phyloP scores from a whole-genome alignment of 2,329 filamentous ascomycete genomes.

The Calonectria crousiana region DNA sequence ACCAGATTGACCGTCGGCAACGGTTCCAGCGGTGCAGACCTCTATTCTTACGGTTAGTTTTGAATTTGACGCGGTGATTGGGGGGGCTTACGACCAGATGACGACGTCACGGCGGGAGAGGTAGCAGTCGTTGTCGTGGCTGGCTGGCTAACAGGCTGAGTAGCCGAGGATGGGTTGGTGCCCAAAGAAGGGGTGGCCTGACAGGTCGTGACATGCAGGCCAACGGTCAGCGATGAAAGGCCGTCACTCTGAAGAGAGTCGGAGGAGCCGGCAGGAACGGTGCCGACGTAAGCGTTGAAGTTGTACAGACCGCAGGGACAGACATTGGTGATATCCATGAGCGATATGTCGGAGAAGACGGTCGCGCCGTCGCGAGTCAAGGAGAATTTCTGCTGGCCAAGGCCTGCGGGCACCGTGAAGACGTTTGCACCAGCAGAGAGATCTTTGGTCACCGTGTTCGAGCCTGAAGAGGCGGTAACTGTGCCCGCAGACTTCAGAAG shows the following conservation, averaged over 20 bases:
- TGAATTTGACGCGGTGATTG: neutral
- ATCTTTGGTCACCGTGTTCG: slow-evolving; percentile 52
- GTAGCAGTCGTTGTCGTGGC: slow-evolving; percentile 13
- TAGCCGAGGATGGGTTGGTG: slow-evolving; percentile 47
- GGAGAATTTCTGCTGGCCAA: slow-evolving; percentile 56
- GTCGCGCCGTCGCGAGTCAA: slow-evolving; percentile 55
- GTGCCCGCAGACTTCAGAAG: slow-evolving; percentile 59
- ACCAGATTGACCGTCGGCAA: slow-evolving; percentile 44
- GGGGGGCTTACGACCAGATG: neutral
- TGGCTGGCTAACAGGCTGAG: slow-evolving; percentile 37
- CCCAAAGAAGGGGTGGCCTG: slow-evolving; percentile 47
- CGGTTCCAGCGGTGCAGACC: slow-evolving; percentile 44
- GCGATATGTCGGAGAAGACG: slow-evolving; percentile 59
- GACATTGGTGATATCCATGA: slow-evolving; percentile 61
- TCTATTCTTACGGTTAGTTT: slow-evolving; percentile 7
- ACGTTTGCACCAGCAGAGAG: slow-evolving; percentile 44
- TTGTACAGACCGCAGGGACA: slow-evolving; percentile 68
- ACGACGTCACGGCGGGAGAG: neutral
- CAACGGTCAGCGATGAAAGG: slow-evolving; percentile 43
- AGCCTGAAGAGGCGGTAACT: slow-evolving; percentile 59
- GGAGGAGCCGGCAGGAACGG: slow-evolving; percentile 52
- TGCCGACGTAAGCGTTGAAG: slow-evolving; percentile 68
- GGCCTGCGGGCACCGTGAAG: slow-evolving; percentile 59
- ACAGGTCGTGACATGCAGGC: slow-evolving; percentile 48
- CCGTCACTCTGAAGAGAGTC: slow-evolving; percentile 45